phyloP scores from a whole-genome alignment of 345 rosid genomes.

The Cardamine chenopodiifolia region DNA sequence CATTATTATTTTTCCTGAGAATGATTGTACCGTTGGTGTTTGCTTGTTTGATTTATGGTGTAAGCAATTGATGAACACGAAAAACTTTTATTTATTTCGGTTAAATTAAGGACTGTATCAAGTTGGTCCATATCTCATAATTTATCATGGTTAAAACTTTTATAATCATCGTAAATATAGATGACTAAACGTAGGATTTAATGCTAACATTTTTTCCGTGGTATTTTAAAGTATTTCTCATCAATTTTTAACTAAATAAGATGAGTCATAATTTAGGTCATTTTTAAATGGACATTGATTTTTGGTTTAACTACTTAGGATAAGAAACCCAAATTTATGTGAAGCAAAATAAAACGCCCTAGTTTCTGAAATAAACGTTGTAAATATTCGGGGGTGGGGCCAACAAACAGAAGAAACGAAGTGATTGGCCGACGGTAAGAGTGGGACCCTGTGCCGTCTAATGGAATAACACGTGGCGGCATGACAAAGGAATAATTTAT shows the following conservation, averaged over 20 bases:
- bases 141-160: background rate
- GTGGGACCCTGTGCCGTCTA: slow-evolving; percentile 28
- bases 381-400: slow-evolving; percentile 1
- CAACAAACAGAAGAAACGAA: slow-evolving; percentile 10
- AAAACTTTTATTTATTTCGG: slow-evolving; percentile 3
- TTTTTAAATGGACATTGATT: background rate
- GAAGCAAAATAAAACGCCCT: slow-evolving; percentile 17
- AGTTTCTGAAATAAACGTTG: background rate
- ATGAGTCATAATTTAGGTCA: background rate
- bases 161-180: too few relatives aligned
- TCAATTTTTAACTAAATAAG: background rate
- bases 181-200: too few relatives aligned
- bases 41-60: slow-evolving; percentile 8
- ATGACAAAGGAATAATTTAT: slow-evolving; percentile 31
- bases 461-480: slow-evolving; percentile 36
- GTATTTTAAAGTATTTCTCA: background rate
- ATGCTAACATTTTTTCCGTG: background rate
- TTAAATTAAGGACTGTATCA: slow-evolving; percentile 1
- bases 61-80: slow-evolving; percentile 14
- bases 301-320: background rate
- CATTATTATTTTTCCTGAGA: background rate
- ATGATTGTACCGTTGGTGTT: background rate
- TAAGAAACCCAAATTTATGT: background rate
- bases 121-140: slow-evolving; percentile 21
- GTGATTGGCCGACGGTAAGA: slow-evolving; percentile 34